A percentile compares a stretch with the other conserved stretches of the same genome.
phyloP scores from a whole-genome alignment of 1,139 yeast species.

The Geotrichum candidum region DNA sequence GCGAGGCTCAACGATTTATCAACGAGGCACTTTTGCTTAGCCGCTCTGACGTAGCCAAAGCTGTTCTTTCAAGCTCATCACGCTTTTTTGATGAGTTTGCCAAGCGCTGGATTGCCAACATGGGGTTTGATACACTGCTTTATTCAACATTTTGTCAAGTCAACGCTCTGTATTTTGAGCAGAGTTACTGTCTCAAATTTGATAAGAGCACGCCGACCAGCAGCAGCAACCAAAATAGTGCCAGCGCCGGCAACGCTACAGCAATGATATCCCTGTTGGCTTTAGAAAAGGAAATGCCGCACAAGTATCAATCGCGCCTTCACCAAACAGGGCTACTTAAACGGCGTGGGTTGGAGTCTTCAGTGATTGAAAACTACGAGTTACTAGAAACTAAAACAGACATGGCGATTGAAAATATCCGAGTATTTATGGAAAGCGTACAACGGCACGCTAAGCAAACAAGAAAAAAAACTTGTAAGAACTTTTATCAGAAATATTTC shows the following conservation, averaged over 20 bases:
- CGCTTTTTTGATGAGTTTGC: constrained; percentile 28
- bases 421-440: constrained; percentile 4
- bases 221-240: background rate
- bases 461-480: background rate
- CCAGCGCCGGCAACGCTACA: background rate
- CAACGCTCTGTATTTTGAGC: constrained; percentile 21
- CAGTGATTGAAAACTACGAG: background rate
- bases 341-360: background rate
- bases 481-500: background rate
- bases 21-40: constrained; percentile 20
- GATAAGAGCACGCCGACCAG: background rate
- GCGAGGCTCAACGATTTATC: constrained; percentile 19
- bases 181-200: constrained; percentile 25
- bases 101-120: constrained; percentile 22
- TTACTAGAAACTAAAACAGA: background rate
- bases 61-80: constrained; percentile 23
- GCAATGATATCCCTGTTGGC: background rate
- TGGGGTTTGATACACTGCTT: constrained; percentile 23
- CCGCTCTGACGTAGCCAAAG: constrained; percentile 25
- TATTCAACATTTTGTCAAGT: constrained; percentile 28
- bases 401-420: background rate
- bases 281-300: background rate
- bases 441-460: background rate
- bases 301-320: background rate
- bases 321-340: background rate